Evolutionary conservation across 441 rosid genomes (phyloP).

Genomic region (Corymbia citriodora): DNA sequence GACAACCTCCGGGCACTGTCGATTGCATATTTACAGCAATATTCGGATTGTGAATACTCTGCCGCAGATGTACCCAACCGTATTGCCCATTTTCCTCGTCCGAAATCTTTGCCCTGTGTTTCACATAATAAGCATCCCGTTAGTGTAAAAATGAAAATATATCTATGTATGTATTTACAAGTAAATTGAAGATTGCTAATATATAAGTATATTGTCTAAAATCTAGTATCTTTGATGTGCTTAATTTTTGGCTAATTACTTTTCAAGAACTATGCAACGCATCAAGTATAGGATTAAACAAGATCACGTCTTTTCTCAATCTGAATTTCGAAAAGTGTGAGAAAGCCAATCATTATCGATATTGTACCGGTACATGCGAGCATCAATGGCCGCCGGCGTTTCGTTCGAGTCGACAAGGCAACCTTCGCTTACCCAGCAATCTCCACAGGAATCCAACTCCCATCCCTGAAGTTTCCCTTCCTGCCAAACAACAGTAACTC

Average conservation of each 20-base stretch:
- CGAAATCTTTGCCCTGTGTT: slow-evolving; percentile 24
- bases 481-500: slow-evolving; percentile 16
- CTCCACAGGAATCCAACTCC: slow-evolving; percentile 87
- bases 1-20: slow-evolving; percentile 60
- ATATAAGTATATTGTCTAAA: not conserved
- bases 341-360: not conserved
- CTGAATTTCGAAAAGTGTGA: not conserved
- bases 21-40: slow-evolving; percentile 83
- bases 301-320: not conserved
- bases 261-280: not conserved
- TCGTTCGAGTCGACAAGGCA: slow-evolving; percentile 85
- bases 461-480: slow-evolving; percentile 70
- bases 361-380: slow-evolving; percentile 77
- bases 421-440: slow-evolving; percentile 90
- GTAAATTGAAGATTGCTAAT: not conserved
- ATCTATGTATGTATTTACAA: not conserved
- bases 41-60: slow-evolving; percentile 91
- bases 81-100: slow-evolving; percentile 45
- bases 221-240: not conserved
- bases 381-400: slow-evolving; percentile 67
- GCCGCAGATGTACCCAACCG: slow-evolving; percentile 86
- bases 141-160: not conserved
- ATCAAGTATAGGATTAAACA: not conserved
- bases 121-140: not conserved
- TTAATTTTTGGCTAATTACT: not conserved